Evolutionary conservation across 2,329 filamentous ascomycete genomes (phyloP), one percentile per base, ranked within the genome.

Genomic region (Bertia moriformis): DNA sequence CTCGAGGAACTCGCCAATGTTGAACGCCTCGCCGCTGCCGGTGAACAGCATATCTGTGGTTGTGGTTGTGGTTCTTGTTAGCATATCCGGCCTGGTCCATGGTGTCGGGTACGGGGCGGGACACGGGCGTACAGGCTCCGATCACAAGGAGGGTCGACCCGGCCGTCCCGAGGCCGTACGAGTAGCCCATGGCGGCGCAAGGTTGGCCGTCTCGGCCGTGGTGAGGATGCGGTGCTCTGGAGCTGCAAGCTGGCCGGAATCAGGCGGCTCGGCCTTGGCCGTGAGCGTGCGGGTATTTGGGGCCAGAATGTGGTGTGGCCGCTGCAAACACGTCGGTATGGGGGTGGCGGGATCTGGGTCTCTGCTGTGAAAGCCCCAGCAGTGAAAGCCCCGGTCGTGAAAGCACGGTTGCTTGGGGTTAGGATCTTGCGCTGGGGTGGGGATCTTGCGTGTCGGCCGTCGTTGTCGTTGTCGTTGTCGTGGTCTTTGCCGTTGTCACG

Each of bases 21-120:
- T 93, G 67, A 98, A 98, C 43, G 81, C 70, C 71, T 98, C 89
- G 57, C 93, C 91, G 60, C 84, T 87, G 56, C 86, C 87, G 55
- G 91, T 93, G 59, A 98, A 95, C 59, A 98, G 85, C 86, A 98
- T 93, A 65, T 98, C 91, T 98, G 60, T 46, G 42, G 49, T 48
- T 30, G 44, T 40, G 37, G 14, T 35, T 27, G 46, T 39, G 41
- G 43, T 42, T 38, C 40, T 39, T 40, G 51, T 49, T 44, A 32
- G 24, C 39, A 42, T 32, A 38, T 32, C 15, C 38, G 22, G 43
- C 38, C 42, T 38, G 46, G 50, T 57, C 39, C 40, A 39, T 37
- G 17, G 17, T 14, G 33, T 17, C 20, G 42, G 37, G 41, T 14
- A 37, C 35, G 39, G 19, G 41, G 38, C 32, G 37, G 40, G 43